phyloP scores from a whole-genome alignment of 2,329 filamentous ascomycete species.

The Bertia moriformis region DNA sequence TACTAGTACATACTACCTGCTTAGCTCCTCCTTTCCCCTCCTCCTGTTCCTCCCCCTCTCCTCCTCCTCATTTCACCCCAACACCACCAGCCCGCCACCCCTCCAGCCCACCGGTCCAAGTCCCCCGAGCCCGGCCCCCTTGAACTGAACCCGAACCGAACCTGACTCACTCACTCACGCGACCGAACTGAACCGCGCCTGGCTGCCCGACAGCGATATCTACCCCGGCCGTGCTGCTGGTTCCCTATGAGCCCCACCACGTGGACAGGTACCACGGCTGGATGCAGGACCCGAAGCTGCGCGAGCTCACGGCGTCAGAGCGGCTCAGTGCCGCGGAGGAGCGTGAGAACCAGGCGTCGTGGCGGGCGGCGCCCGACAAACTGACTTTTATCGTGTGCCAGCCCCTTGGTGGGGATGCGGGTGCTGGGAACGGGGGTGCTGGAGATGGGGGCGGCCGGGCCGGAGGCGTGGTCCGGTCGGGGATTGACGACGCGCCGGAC shows the following conservation, averaged over 20 bases:
- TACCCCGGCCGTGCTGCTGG: constrained; percentile 54
- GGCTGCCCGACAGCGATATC: constrained; percentile 39
- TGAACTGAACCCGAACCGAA: no score
- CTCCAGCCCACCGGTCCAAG: no score
- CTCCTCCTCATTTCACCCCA: no score
- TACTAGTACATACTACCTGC: no score
- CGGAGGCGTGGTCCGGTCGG: constrained; percentile 25
- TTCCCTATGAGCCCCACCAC: constrained; percentile 72
- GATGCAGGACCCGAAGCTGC: constrained; percentile 77
- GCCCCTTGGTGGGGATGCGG: no score
- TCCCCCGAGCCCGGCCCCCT: no score
- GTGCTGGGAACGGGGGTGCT: no score
- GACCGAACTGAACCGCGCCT: neutral
- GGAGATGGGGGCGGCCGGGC: no score
- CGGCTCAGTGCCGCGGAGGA: constrained; percentile 68
- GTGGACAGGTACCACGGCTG: constrained; percentile 73
- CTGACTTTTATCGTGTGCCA: constrained; percentile 80
- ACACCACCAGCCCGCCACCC: no score
- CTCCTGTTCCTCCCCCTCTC: no score
- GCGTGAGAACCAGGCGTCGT: constrained; percentile 78
- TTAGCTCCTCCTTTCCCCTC: no score
- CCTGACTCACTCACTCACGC: no score
- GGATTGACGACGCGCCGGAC: constrained; percentile 33
- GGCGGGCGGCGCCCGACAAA: constrained; percentile 72
- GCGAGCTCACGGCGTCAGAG: constrained; percentile 75